Evolutionary conservation across 1,284 basidiomycete genomes (phyloP), one percentile per base, ranked within the genome.

Genomic region (Papiliotrema nemorosa): DNA sequence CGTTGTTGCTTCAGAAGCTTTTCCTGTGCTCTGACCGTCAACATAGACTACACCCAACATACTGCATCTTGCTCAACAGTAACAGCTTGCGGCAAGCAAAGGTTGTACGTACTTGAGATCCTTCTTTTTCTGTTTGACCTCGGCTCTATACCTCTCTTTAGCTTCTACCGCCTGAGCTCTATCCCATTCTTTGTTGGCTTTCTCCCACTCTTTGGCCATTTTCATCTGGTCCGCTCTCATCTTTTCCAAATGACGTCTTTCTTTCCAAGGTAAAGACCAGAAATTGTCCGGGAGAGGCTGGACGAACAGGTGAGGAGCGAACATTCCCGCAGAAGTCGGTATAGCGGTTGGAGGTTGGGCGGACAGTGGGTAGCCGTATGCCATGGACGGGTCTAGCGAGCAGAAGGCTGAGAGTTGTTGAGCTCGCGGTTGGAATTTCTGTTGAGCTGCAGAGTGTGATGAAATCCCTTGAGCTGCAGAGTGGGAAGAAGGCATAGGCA

Each of bases 151-250:
- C 45, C 13, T 49, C 22, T 33, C 27, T 50, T 56, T 46, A 43
- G 47, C 34, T 22, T 51, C 51, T 26, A 49, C 51, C 31, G 16
- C 44, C 46, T 51, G 43, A n/a, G 35, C 47, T 29, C 25, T 52
- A 25, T 51, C 25, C 36, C 50, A 53, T 21, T 48, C 43, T 41
- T 50, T 43, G 18, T 42, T 44, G 18, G 42, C 38, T 40, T 54
- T 54, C 20, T 53, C 45, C 39, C 59, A 55, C 29, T 55, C 45
- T 31, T 52, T 50, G 25, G 36, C 13, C 36, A 42, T 31, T 41
- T 54, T 50, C 33, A 53, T 36, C 52, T 59, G 50, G 14, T 44
- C 27, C 35, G 40, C 52, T 14, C 41, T 39, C 43, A 55, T 53
- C 14, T 40, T 42, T 21, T 35, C 27, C 12, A 41, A 34, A 20